Evolutionary conservation across 208 protist genomes (phyloP).

Genomic region (Herpetomonas samuelpessoai): DNA sequence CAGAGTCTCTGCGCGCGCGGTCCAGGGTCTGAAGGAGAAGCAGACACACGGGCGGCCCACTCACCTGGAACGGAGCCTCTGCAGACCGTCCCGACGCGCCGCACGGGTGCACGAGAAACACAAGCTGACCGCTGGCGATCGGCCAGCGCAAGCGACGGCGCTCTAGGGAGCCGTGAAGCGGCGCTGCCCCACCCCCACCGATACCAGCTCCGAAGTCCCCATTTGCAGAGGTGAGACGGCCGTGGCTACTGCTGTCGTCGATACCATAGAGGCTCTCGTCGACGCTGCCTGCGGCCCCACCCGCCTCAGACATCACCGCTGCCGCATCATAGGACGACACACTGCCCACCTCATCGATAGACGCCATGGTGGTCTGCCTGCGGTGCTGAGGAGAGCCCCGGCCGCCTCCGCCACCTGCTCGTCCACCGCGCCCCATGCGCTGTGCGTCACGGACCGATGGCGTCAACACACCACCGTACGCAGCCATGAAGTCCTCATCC

Average conservation of each 20-base stretch:
- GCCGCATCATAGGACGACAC: not conserved
- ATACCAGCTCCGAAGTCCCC: too few relatives aligned
- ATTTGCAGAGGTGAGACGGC: too few relatives aligned
- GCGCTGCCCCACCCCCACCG: too few relatives aligned
- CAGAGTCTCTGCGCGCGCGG: conserved; percentile 13
- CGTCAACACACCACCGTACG: conserved; percentile 46
- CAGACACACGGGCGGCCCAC: conserved; percentile 44
- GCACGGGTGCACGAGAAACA: conserved; percentile 30
- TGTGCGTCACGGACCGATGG: conserved; percentile 17
- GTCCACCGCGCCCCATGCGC: conserved; percentile 4
- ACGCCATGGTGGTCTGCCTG: not conserved
- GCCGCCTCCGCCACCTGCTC: not conserved
- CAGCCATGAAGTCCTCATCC: conserved; percentile 34
- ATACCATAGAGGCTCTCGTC: not conserved
- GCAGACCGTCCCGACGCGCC: conserved; percentile 1
- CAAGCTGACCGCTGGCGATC: conserved; percentile 26
- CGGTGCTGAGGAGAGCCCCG: too few relatives aligned
- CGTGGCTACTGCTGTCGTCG: not conserved
- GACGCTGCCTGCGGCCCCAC: not conserved
- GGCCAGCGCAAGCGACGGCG: conserved; percentile 35
- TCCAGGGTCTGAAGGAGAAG: conserved; percentile 59
- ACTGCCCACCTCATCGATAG: not conserved
- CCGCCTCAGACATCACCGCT: not conserved
- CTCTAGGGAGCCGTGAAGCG: conserved; percentile 8
- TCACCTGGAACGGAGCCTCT: conserved; percentile 17